Evolutionary conservation across 1,139 yeast genomes (phyloP).

Genomic region (Zygosaccharomyces sapae): DNA sequence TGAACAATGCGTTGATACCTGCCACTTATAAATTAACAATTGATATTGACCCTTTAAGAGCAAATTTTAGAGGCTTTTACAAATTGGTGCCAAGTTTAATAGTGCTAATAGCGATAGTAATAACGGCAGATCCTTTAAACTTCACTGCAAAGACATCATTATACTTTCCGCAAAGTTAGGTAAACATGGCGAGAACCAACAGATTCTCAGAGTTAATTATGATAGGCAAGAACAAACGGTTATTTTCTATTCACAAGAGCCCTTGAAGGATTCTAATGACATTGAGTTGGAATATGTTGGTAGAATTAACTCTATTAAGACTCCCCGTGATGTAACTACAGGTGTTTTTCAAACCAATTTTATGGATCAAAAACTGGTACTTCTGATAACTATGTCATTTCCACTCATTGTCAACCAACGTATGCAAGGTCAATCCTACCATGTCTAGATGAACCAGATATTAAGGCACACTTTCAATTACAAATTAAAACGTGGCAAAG

Average conservation of each 20-base stretch:
- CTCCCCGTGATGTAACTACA: conserved; percentile 52
- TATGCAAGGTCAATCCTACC: conserved; percentile 62
- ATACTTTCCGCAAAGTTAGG: background rate
- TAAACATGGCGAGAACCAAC: conserved; percentile 8
- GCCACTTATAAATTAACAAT: conserved; percentile 43
- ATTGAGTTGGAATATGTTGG: conserved; percentile 46
- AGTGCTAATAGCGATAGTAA: conserved; percentile 5
- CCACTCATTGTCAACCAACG: conserved; percentile 69
- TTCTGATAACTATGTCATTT: conserved; percentile 48
- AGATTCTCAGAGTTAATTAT: conserved; percentile 43
- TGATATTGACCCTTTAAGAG: conserved; percentile 46
- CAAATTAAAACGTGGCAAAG: conserved; percentile 43
- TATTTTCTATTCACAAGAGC: conserved; percentile 2
- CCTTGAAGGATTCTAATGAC: conserved; percentile 9
- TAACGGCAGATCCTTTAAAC: background rate
- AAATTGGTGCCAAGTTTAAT: conserved; percentile 38
- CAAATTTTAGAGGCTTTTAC: conserved; percentile 51
- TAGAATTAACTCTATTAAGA: conserved; percentile 50
- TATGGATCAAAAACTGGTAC: conserved; percentile 47
- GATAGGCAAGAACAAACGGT: conserved; percentile 42
- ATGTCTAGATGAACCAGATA: conserved; percentile 57
- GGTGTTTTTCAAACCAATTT: conserved; percentile 71
- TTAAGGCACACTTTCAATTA: conserved; percentile 50
- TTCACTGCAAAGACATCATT: background rate
- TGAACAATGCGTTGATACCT: conserved; percentile 38